Conservation (phyloP, 2,329 filamentous ascomycete species). For the Fusarium pseudoanthophilum region DNA sequence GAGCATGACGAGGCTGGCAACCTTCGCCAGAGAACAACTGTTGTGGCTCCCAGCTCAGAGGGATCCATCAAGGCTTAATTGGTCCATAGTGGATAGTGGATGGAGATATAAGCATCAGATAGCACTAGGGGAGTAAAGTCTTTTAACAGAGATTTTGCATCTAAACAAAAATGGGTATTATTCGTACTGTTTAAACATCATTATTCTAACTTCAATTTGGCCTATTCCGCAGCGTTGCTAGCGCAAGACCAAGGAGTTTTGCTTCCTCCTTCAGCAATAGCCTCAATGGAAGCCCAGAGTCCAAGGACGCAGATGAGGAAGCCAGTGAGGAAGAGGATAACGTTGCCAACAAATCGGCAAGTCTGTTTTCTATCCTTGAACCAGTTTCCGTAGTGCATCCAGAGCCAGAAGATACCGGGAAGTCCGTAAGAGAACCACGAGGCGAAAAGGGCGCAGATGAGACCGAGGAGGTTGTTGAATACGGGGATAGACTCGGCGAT, state of each 20-base stretch:
- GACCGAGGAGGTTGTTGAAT: slow-evolving; percentile 72
- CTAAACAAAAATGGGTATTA: slow-evolving; percentile 2
- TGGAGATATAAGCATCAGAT: rapidly evolving
- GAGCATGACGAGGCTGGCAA: slow-evolving; percentile 63
- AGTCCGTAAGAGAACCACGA: slow-evolving; percentile 72
- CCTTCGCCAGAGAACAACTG: neutral
- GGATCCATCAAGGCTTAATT: neutral
- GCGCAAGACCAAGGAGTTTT: slow-evolving; percentile 52
- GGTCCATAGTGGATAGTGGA: no score
- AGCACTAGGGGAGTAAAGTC: neutral
- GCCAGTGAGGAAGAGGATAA: slow-evolving; percentile 48
- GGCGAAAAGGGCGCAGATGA: slow-evolving; percentile 72
- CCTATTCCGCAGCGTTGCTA: slow-evolving; percentile 41
- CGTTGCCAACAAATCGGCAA: slow-evolving; percentile 48
- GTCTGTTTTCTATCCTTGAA: slow-evolving; percentile 49
- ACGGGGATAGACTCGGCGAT: slow-evolving; percentile 76
- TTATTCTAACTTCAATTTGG: neutral
- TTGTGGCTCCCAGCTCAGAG: neutral
- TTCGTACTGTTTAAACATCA: neutral
- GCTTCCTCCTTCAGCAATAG: slow-evolving; percentile 46
- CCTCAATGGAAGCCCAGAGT: slow-evolving; percentile 53
- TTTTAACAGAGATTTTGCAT: rapidly evolving
- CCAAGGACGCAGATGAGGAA: slow-evolving; percentile 52
- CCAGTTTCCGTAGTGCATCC: slow-evolving; percentile 57
- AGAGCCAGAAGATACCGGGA: slow-evolving; percentile 60